phyloP scores from a whole-genome alignment of 768 basidiomycete genomes.

The Gyrodon lividus region DNA sequence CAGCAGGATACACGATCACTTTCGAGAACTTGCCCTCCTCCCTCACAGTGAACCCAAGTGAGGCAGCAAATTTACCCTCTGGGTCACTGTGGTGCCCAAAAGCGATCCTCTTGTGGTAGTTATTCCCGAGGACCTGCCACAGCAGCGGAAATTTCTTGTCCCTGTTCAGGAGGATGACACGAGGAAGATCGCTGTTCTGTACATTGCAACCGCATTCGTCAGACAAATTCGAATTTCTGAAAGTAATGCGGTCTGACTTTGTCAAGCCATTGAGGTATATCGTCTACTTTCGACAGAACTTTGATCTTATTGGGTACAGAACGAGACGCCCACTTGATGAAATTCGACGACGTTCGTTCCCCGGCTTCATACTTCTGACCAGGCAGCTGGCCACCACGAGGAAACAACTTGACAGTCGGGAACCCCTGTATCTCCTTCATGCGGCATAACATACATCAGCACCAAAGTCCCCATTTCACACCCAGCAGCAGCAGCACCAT shows the following conservation, averaged over 20 bases:
- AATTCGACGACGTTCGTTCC: constrained; percentile 67
- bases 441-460: neutral
- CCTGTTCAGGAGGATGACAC: constrained; percentile 70
- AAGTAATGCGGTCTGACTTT: constrained; percentile 45
- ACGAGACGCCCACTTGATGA: constrained; percentile 75
- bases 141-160: constrained; percentile 74
- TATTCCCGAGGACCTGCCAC: constrained; percentile 79
- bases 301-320: constrained; percentile 72
- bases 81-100: constrained; percentile 68
- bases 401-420: constrained; percentile 92
- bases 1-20: constrained; percentile 68
- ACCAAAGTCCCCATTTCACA: neutral
- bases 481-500: no score
- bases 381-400: constrained; percentile 62
- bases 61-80: constrained; percentile 55
- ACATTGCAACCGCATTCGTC: neutral
- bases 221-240: neutral
- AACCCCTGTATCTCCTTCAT: constrained; percentile 78
- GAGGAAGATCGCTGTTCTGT: constrained; percentile 44
- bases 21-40: constrained; percentile 56
- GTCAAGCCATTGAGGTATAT: constrained; percentile 66
- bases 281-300: constrained; percentile 52
- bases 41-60: constrained; percentile 57
- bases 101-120: constrained; percentile 59
- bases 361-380: constrained; percentile 64